Base-by-base conservation (phyloP, 345 rosid species). In the Turritis glabra region DNA sequence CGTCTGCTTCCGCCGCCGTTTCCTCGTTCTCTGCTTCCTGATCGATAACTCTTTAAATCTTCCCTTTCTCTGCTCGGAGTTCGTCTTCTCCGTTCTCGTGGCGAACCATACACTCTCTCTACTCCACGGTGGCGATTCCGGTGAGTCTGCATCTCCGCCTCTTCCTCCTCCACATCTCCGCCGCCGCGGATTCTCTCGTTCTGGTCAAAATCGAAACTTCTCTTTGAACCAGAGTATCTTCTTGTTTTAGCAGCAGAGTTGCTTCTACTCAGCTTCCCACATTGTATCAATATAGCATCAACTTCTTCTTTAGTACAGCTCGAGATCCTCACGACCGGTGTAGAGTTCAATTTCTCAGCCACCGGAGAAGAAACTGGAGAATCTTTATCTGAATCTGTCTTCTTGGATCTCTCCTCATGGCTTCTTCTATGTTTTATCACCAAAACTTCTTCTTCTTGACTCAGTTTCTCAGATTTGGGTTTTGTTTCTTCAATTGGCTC, bases 1-100 rank as follows among this genome's bases (percentile, higher is more conserved):
- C 96, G 77, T 62, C 90, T 77, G 4, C 89, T 84, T 43, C 82
- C 54, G 8, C 51, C 77, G 32, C 70, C 14, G 1, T 43, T 71
- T 37, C 67, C 74, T 76, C 88, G 82, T 72, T 89, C 93, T 60
- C 87, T 82, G 38, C 90, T 82, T 13, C 90, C 90, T 0, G 92
- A 83, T 4, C 88, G 76, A 12, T 50, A 38, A 50, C 22, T 60
- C 17, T 40, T 71, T 32, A 84, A 82, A 7, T 82, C 79, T 12
- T 88, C 98, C 61, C 98, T 81, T 71, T 93, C 98, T 69, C 96
- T 85, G 59, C 97, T 94, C 3, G 97, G 98, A 5, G 98, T 94
- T 79, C 96, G 82, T 77, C 95, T 84, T 85, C 98, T 84, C 64
- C 93, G 84, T 22, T 85, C 82, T 2, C 87, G 75, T 60, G 77